A percentile compares a stretch with the other conserved stretches of the same genome.
phyloP scores from a whole-genome alignment of 179 eudicot species.

The Sideroxylon spinosum region DNA sequence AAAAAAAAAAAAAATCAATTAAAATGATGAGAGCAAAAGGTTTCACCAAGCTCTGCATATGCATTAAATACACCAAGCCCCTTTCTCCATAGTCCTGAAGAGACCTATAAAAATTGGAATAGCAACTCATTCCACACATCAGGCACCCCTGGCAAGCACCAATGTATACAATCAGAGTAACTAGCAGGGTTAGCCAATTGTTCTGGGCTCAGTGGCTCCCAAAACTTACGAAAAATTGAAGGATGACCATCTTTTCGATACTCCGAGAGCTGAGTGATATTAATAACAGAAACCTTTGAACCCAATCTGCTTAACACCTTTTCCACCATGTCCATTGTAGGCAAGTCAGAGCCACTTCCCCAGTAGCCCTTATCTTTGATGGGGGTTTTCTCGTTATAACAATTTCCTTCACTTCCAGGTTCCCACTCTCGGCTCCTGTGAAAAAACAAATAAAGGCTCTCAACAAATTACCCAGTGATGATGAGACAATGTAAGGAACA shows the following conservation, averaged over 20 bases:
- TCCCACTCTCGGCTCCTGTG: conserved; percentile 80
- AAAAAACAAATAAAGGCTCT: not conserved
- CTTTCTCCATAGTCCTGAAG: not conserved
- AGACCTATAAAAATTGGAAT: conserved; percentile 50
- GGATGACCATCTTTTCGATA: conserved; percentile 94
- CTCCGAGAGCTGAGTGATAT: conserved; percentile 83
- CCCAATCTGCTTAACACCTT: conserved; percentile 43
- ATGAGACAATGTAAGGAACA: not conserved
- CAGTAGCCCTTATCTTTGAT: conserved; percentile 51
- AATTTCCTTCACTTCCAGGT: conserved; percentile 66
- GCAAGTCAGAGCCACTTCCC: conserved; percentile 85
- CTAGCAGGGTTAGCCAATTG: conserved; percentile 63
- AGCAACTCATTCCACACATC: conserved; percentile 84
- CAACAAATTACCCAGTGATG: not conserved
- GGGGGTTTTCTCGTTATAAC: conserved; percentile 53
- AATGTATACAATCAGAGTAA: conserved; percentile 89
- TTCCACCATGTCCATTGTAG: conserved; percentile 79
- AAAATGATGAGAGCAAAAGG: not conserved
- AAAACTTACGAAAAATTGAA: conserved; percentile 76
- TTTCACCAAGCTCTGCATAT: not conserved
- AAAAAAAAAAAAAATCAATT: not conserved
- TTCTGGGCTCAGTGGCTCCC: conserved; percentile 67
- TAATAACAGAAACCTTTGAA: conserved; percentile 64
- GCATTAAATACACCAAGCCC: not conserved
- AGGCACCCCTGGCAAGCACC: conserved; percentile 94